Percentiles rank a stretch among this genome's conserved stretches.
These are phyloP conservation scores for Russula ochroleuca DNA, from an alignment of 768 basidiomycete species.

Conservation along the genomic window DNA sequence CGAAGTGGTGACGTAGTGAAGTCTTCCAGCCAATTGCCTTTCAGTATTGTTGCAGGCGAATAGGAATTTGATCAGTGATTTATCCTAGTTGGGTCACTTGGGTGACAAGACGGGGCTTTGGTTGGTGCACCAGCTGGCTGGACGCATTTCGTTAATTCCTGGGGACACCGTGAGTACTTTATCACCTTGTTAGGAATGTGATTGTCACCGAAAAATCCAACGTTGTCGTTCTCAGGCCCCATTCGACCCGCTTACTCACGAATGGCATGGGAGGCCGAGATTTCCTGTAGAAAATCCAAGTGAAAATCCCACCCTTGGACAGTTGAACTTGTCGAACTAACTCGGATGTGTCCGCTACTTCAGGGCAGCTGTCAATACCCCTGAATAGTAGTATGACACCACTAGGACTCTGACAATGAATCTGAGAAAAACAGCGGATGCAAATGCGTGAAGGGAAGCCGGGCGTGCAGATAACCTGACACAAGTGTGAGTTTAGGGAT, in stretches of 20 bases:
- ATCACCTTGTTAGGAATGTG: not conserved
- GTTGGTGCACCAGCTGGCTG: not conserved
- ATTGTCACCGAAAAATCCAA: not conserved
- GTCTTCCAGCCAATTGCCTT: not conserved
- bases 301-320: not conserved
- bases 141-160: conserved; percentile 2
- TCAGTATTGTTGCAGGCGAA: not conserved
- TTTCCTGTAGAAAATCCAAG: not conserved
- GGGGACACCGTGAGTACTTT: not conserved
- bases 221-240: not conserved
- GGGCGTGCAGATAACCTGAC: not conserved
- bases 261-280: not conserved
- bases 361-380: not conserved
- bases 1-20: not conserved
- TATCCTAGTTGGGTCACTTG: not conserved
- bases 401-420: not conserved
- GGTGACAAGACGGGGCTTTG: not conserved
- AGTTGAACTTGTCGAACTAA: not conserved
- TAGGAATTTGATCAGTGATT: not conserved
- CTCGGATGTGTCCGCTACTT: not conserved
- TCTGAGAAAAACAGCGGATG: not conserved
- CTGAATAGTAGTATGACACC: not conserved
- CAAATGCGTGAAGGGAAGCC: not conserved
- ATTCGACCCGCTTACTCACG: not conserved
- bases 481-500: not conserved